These are phyloP conservation scores for Vicia sativa DNA, from an alignment of 306 rosid species.

Conservation along the genomic window DNA sequence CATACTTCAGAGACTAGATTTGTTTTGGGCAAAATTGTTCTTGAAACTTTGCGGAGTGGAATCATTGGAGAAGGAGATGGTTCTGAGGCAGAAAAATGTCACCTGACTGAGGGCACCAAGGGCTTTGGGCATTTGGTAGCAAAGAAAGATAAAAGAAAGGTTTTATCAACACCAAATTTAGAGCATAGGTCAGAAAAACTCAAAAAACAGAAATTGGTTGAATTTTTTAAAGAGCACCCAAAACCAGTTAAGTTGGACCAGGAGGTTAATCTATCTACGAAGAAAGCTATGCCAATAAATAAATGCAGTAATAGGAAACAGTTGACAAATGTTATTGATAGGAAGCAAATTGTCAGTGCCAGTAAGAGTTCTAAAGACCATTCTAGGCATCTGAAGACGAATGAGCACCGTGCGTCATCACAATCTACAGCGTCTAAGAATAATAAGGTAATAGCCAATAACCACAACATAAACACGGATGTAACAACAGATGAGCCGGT, in stretches of 20 bases:
- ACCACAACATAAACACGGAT: constrained; percentile 28
- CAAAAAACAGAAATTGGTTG: constrained; percentile 49
- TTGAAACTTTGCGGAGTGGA: constrained; percentile 66
- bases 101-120: constrained; percentile 31
- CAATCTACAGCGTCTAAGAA: constrained; percentile 33
- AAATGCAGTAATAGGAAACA: constrained; percentile 24
- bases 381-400: constrained; percentile 33
- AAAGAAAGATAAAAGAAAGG: constrained; percentile 40
- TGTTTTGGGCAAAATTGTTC: constrained; percentile 75
- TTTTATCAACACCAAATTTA: constrained; percentile 26
- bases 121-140: constrained; percentile 33
- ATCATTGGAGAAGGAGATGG: constrained; percentile 41
- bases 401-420: constrained; percentile 27
- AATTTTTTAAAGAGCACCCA: constrained; percentile 26
- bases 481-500: constrained; percentile 25
- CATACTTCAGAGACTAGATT: constrained; percentile 57
- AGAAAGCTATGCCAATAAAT: constrained; percentile 27
- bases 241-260: constrained; percentile 32
- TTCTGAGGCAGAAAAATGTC: constrained; percentile 43
- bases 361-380: constrained; percentile 22
- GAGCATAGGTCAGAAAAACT: constrained; percentile 33
- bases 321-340: constrained; percentile 34
- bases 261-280: constrained; percentile 32
- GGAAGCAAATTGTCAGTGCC: constrained; percentile 28
- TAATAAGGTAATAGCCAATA: constrained; percentile 33